Conservation (phyloP, 768 basidiomycete genomes). For the Auriscalpium orientale region DNA sequence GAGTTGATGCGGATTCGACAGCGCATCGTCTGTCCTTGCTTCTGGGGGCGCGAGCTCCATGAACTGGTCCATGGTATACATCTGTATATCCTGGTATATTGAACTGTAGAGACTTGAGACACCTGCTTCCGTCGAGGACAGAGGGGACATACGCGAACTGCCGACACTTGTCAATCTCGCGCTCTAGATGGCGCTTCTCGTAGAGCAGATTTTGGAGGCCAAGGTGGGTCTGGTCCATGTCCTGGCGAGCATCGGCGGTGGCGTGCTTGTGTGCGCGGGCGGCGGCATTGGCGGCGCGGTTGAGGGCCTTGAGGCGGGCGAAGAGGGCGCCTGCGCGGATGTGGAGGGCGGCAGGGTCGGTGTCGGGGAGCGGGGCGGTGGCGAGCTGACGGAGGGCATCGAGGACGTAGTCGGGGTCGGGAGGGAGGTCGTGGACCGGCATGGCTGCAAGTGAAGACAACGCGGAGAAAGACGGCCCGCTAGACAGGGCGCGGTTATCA, state of each 20-base stretch:
- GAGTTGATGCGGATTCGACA: constrained; percentile 69
- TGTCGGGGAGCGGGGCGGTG: constrained; percentile 30
- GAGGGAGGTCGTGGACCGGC: constrained; percentile 23
- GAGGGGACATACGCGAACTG: constrained; percentile 70
- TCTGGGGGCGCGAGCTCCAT: constrained; percentile 59
- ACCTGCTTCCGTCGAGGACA: constrained; percentile 2
- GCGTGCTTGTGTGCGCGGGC: constrained; percentile 68
- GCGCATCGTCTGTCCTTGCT: constrained; percentile 50
- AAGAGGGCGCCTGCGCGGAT: constrained; percentile 71
- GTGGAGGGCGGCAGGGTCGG: constrained; percentile 46
- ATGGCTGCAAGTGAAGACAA: not conserved
- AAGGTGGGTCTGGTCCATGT: constrained; percentile 88
- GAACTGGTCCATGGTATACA: constrained; percentile 68
- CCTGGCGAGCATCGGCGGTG: constrained; percentile 66
- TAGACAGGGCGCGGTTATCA: not conserved
- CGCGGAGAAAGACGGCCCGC: not conserved
- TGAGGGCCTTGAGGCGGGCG: constrained; percentile 70
- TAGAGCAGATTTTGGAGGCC: constrained; percentile 82
- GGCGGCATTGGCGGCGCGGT: constrained; percentile 64
- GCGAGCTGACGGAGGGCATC: constrained; percentile 60
- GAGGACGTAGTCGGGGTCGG: constrained; percentile 45
- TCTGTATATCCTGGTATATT: constrained; percentile 79
- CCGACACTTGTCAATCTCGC: constrained; percentile 88
- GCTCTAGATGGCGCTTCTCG: constrained; percentile 83
- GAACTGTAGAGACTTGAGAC: constrained; percentile 41